phyloP scores from a whole-genome alignment of 1,284 basidiomycete species.

The Cryptococcus wingfieldii region DNA sequence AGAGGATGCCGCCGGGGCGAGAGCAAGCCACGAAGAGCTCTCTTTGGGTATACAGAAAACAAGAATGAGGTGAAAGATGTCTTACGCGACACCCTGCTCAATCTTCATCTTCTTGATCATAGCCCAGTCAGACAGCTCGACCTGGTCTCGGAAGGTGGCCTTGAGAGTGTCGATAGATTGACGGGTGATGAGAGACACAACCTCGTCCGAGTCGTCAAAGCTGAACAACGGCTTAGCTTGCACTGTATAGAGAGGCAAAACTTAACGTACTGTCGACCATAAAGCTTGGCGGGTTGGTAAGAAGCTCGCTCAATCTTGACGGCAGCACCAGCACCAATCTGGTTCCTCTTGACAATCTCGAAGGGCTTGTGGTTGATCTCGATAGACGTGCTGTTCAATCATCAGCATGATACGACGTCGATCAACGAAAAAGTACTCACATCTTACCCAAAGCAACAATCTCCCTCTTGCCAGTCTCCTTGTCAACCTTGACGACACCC shows the following conservation, averaged over 20 bases:
- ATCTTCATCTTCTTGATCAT: slow-evolving; percentile 89
- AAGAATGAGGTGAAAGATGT: background rate
- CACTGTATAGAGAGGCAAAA: background rate
- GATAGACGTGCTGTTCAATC: slow-evolving; percentile 67
- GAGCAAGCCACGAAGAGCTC: background rate
- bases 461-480: slow-evolving; percentile 77
- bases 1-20: background rate
- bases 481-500: slow-evolving; percentile 86
- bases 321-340: slow-evolving; percentile 92
- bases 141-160: slow-evolving; percentile 83
- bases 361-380: slow-evolving; percentile 91
- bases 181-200: slow-evolving; percentile 84
- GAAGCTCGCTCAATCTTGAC: slow-evolving; percentile 98
- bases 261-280: slow-evolving; percentile 55
- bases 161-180: slow-evolving; percentile 93
- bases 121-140: slow-evolving; percentile 87
- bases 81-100: slow-evolving; percentile 56
- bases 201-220: slow-evolving; percentile 94
- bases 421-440: slow-evolving; percentile 53
- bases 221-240: slow-evolving; percentile 12
- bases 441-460: slow-evolving; percentile 91
- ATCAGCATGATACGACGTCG: background rate
- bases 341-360: slow-evolving; percentile 79
- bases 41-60: background rate
- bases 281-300: slow-evolving; percentile 93